Evolutionary conservation across 768 basidiomycete genomes (phyloP).

Genomic region (Myochromella boudieri): DNA sequence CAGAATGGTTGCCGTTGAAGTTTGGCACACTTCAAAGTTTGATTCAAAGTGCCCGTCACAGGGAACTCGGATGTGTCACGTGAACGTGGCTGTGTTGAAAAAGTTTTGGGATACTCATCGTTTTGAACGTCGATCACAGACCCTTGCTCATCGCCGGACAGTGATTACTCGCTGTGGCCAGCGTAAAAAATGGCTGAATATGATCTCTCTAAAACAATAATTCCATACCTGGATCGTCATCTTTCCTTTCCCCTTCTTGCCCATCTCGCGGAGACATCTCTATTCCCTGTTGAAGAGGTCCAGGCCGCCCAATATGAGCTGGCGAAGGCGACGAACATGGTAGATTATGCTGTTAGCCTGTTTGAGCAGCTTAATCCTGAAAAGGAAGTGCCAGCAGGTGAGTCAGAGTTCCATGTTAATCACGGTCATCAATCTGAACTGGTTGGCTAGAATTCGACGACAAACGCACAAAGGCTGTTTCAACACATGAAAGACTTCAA

Average conservation of each 20-base stretch:
- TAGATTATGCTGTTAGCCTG: conserved; percentile 85
- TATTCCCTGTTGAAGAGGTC: conserved; percentile 80
- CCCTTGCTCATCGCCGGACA: neutral
- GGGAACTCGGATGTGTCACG: too few species aligned
- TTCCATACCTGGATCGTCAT: conserved; percentile 93
- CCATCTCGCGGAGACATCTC: conserved; percentile 73
- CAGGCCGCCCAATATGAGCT: conserved; percentile 95
- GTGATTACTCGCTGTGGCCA: neutral
- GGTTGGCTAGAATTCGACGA: conserved; percentile 77
- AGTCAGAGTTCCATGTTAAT: conserved; percentile 15
- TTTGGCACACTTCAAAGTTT: too few species aligned
- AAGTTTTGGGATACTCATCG: conserved; percentile 15
- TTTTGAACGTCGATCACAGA: conserved; percentile 11
- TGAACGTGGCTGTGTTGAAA: conserved; percentile 1
- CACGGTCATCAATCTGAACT: neutral
- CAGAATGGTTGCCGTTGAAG: too few species aligned
- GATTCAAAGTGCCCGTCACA: too few species aligned
- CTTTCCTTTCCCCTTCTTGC: conserved; percentile 90
- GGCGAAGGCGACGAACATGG: conserved; percentile 97
- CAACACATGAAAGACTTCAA: conserved; percentile 80
- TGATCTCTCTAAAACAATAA: conserved; percentile 89
- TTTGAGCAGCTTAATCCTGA: conserved; percentile 79
- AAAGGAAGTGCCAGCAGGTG: conserved; percentile 68
- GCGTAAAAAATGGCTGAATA: conserved; percentile 67
- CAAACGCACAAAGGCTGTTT: conserved; percentile 80